phyloP scores from a whole-genome alignment of 2,329 filamentous ascomycete genomes.

The Aureobasidium pullulans region DNA sequence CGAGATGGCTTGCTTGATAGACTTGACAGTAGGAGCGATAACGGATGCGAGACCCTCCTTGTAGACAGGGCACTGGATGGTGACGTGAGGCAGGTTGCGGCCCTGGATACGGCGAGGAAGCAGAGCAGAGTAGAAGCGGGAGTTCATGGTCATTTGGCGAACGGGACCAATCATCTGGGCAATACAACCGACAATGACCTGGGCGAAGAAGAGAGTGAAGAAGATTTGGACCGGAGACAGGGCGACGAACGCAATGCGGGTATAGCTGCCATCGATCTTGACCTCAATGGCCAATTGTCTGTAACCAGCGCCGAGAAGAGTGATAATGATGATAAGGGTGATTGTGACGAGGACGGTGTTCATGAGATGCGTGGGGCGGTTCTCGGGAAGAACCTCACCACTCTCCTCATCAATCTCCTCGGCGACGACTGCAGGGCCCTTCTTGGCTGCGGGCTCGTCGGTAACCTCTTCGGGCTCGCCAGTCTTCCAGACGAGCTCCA shows the following conservation, averaged over 20 bases:
- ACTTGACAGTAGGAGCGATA: constrained; percentile 69
- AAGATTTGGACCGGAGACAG: constrained; percentile 67
- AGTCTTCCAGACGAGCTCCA: constrained; percentile 67
- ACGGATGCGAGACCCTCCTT: constrained; percentile 72
- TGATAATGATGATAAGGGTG: constrained; percentile 58
- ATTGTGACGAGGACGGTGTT: constrained; percentile 63
- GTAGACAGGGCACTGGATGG: constrained; percentile 79
- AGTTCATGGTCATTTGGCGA: constrained; percentile 65
- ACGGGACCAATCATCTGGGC: constrained; percentile 71
- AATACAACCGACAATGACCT: constrained; percentile 69
- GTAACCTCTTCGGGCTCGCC: constrained; percentile 48
- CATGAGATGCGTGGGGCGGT: constrained; percentile 59
- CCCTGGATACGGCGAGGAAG: constrained; percentile 55
- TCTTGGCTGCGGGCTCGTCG: constrained; percentile 47
- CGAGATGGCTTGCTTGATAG: constrained; percentile 69
- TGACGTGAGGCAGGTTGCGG: constrained; percentile 57
- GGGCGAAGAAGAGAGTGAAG: constrained; percentile 74
- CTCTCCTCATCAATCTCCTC: constrained; percentile 64
- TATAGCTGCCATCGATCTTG: constrained; percentile 55
- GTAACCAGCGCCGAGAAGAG: constrained; percentile 62
- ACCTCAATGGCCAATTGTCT: constrained; percentile 63
- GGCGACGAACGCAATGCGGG: constrained; percentile 56
- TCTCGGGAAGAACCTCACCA: constrained; percentile 57
- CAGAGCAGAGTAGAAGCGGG: constrained; percentile 73
- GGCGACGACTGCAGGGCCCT: constrained; percentile 38